Percentiles rank a stretch among this genome's conserved stretches.
Evolutionary conservation across 2,329 filamentous ascomycete species (phyloP).

Genomic region (Apiospora arundinis): DNA sequence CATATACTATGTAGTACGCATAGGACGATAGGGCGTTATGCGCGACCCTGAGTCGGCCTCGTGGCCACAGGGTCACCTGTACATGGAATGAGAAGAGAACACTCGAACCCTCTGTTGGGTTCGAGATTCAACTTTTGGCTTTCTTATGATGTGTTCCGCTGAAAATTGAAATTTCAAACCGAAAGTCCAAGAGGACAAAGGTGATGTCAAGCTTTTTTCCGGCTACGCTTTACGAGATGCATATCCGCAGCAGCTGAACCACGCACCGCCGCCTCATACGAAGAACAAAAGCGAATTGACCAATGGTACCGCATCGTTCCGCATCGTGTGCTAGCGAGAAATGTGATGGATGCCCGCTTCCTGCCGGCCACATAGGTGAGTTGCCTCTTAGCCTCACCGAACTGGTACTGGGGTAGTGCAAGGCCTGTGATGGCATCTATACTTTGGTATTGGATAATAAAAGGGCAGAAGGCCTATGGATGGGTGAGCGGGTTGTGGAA

Average conservation of each 20-base stretch:
- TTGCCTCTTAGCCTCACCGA: background rate
- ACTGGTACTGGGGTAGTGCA: background rate
- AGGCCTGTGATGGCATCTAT: too few relatives aligned
- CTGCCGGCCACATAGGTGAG: background rate
- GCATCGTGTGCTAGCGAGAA: background rate
- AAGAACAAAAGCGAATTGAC: background rate
- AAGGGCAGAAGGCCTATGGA: background rate
- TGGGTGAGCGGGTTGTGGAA: too few relatives aligned
- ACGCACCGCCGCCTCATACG: background rate
- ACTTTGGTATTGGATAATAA: background rate
- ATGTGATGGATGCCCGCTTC: too few relatives aligned
- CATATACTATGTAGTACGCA: conserved; percentile 11
- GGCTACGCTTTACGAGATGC: background rate
- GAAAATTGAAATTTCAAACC: too few relatives aligned
- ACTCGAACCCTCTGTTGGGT: background rate
- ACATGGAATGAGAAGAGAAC: background rate
- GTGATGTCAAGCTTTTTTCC: background rate
- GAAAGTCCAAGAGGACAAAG: background rate
- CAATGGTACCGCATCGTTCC: background rate
- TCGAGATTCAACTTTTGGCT: background rate
- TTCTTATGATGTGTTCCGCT: background rate
- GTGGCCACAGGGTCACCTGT: background rate
- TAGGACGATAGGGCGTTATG: background rate
- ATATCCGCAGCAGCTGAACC: background rate
- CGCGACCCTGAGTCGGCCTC: background rate